Conservation (phyloP, 2,329 filamentous ascomycete genomes). For the Diaporthe humulicola region DNA sequence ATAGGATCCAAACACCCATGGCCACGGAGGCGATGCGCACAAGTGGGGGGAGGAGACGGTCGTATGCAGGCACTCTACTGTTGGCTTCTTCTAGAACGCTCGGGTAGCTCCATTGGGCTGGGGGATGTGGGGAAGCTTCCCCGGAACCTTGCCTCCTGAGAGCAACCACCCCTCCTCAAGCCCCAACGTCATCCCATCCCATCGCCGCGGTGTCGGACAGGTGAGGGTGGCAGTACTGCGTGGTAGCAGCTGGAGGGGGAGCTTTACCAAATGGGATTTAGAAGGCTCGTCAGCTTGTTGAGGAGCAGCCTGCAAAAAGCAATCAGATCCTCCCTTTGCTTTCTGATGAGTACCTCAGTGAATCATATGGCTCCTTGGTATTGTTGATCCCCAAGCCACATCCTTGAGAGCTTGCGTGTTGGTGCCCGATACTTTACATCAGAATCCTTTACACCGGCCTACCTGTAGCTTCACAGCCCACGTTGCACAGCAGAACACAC, state of each 20-base stretch:
- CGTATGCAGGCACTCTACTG: not conserved
- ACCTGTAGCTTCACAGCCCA: not conserved
- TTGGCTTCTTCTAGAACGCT: conserved; percentile 15
- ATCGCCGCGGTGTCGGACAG: conserved; percentile 10
- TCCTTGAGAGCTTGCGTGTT: conserved; percentile 24
- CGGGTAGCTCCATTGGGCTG: conserved; percentile 11
- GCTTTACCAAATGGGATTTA: conserved; percentile 21
- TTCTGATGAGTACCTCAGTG: conserved; percentile 12
- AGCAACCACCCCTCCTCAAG: not conserved
- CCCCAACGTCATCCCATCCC: conserved; percentile 14
- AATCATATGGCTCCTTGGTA: conserved; percentile 26
- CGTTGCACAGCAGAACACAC: conserved; percentile 22
- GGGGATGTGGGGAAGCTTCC: conserved; percentile 28
- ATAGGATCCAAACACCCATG: conserved; percentile 24
- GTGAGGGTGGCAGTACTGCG: conserved; percentile 22
- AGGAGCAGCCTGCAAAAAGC: conserved; percentile 22
- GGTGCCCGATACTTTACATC: conserved; percentile 23
- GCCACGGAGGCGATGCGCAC: not conserved
- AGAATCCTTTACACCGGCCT: not conserved
- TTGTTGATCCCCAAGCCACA: conserved; percentile 27
- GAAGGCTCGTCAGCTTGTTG: conserved; percentile 28
- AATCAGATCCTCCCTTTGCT: conserved; percentile 8
- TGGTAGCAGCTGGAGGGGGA: conserved; percentile 9
- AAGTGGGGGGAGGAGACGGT: conserved; percentile 8
- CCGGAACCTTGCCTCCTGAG: conserved; percentile 18